Conservation (phyloP, 2,329 filamentous ascomycete genomes). For the Huntiella moniliformis region DNA sequence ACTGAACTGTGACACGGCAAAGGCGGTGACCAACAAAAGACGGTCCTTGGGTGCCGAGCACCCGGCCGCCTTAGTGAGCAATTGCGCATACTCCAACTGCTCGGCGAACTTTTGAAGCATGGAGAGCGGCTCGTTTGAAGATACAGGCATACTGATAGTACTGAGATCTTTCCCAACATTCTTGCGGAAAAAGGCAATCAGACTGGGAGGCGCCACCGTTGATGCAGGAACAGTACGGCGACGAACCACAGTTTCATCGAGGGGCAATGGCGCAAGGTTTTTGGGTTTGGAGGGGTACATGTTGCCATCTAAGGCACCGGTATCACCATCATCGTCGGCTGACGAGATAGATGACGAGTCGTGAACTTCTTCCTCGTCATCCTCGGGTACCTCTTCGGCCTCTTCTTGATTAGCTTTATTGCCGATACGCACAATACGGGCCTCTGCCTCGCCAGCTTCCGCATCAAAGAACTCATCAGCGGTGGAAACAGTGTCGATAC, state of each 20-base stretch:
- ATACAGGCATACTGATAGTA: conserved; percentile 93
- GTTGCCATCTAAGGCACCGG: conserved; percentile 39
- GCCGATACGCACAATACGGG: conserved; percentile 55
- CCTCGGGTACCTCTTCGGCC: conserved; percentile 26
- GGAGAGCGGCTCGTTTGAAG: conserved; percentile 82
- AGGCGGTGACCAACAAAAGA: conserved; percentile 70
- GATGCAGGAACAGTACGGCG: conserved; percentile 54
- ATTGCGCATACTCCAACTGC: conserved; percentile 71
- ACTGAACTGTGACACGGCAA: conserved; percentile 76
- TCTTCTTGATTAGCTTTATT: conserved; percentile 46
- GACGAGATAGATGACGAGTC: conserved; percentile 42
- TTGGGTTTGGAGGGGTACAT: conserved; percentile 64
- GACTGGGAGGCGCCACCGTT: conserved; percentile 63
- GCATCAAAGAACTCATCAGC: conserved; percentile 93
- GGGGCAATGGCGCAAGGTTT: conserved; percentile 56
- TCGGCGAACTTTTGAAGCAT: conserved; percentile 77
- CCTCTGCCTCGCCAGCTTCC: conserved; percentile 40
- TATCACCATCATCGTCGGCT: conserved; percentile 38
- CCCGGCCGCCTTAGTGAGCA: conserved; percentile 58
- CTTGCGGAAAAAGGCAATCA: conserved; percentile 88
- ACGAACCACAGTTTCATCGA: conserved; percentile 44
- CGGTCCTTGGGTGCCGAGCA: conserved; percentile 45
- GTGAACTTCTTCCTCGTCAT: conserved; percentile 31
- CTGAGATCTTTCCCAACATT: conserved; percentile 96
- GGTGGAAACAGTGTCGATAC: conserved; percentile 61